Percentiles rank a stretch among this genome's conserved stretches.
Conservation (phyloP, 495 filamentous ascomycete species). For the Chaetomidium leptoderma region DNA sequence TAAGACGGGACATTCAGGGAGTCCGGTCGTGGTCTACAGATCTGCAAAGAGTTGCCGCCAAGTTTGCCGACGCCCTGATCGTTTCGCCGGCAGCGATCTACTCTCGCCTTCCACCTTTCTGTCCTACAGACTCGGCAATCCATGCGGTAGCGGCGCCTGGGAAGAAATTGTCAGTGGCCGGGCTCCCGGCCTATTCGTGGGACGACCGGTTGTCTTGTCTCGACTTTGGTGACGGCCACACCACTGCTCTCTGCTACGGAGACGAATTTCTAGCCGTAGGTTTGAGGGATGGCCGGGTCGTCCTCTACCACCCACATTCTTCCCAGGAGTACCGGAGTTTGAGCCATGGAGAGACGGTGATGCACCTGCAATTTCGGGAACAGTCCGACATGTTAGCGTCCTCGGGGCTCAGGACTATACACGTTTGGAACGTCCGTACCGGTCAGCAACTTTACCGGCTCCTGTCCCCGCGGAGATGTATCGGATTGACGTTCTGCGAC, state of each 20-base stretch:
- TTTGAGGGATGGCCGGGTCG: conserved; percentile 4
- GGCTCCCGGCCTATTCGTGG: conserved; percentile 8
- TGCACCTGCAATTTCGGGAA: background rate
- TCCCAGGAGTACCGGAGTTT: conserved; percentile 27
- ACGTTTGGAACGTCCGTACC: background rate
- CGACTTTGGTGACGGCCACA: conserved; percentile 22
- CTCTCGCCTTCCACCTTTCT: conserved; percentile 17
- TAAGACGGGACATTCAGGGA: background rate
- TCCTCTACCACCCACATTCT: conserved; percentile 18
- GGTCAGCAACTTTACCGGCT: background rate
- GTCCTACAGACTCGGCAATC: conserved; percentile 19
- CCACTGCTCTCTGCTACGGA: conserved; percentile 19
- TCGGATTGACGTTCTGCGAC: background rate
- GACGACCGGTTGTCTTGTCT: conserved; percentile 22
- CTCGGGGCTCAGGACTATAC: background rate
- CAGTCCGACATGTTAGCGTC: background rate
- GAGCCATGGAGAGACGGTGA: conserved; percentile 27
- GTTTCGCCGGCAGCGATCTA: conserved; percentile 16
- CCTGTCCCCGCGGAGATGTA: background rate
- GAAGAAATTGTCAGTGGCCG: conserved; percentile 7
- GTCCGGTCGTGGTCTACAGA: conserved; percentile 16
- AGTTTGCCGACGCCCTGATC: conserved; percentile 14
- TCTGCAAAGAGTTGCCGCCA: conserved; percentile 18
- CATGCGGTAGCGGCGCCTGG: background rate
- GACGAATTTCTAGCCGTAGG: conserved; percentile 17